These are phyloP conservation scores for Helotiales sp. DNA, from an alignment of 2,329 filamentous ascomycete genomes.

Conservation along the genomic window DNA sequence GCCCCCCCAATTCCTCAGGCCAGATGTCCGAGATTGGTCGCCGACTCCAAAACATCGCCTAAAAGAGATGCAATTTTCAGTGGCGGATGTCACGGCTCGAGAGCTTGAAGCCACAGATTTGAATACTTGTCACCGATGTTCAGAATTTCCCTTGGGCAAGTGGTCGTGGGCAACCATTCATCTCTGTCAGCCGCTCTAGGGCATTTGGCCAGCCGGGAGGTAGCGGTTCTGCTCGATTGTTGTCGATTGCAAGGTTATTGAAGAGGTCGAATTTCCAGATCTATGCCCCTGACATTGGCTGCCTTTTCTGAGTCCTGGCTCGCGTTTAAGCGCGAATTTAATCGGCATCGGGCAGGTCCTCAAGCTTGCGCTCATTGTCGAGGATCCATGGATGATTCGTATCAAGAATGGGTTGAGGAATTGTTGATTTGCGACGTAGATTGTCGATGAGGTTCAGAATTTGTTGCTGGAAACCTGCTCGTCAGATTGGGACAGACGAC, in stretches of 20 bases:
- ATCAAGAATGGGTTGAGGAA: constrained; percentile 22
- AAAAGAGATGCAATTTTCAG: constrained; percentile 8
- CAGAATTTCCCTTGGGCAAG: constrained; percentile 11
- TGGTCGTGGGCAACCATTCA: constrained; percentile 11
- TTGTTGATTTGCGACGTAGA: constrained; percentile 14
- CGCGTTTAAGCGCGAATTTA: constrained; percentile 4
- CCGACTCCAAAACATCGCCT: constrained; percentile 18
- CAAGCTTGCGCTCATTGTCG: constrained; percentile 15
- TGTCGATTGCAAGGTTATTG: constrained; percentile 8
- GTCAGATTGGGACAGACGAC: constrained; percentile 15
- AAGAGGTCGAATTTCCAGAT: constrained; percentile 16
- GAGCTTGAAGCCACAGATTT: neutral
- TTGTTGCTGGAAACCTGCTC: constrained; percentile 21
- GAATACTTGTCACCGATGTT: constrained; percentile 7
- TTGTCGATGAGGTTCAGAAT: constrained; percentile 18
- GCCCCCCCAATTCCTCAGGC: constrained; percentile 4
- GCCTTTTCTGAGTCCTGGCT: neutral
- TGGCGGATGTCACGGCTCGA: constrained; percentile 9
- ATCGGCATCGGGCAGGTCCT: constrained; percentile 17
- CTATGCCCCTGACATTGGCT: neutral
- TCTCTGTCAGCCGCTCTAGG: constrained; percentile 16
- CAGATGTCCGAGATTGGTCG: constrained; percentile 11
- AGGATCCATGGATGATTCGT: constrained; percentile 21
- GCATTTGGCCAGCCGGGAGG: constrained; percentile 22
- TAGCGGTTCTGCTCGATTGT: constrained; percentile 5